Conservation (phyloP, 2,329 filamentous ascomycete genomes). For the Colletotrichum tabaci region DNA sequence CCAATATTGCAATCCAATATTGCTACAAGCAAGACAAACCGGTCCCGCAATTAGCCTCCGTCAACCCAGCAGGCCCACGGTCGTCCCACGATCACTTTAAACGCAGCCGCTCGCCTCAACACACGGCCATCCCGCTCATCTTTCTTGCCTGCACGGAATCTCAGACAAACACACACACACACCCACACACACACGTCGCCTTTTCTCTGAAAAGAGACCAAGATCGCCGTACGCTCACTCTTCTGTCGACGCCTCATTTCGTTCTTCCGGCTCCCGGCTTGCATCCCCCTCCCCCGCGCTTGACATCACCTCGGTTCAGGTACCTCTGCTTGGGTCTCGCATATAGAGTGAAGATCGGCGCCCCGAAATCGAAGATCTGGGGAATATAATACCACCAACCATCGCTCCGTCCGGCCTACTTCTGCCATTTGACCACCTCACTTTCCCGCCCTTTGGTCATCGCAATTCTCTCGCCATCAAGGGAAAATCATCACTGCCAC, state of each 20-base stretch:
- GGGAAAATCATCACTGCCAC: neutral
- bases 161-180: slow-evolving; percentile 19
- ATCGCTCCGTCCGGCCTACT: slow-evolving; percentile 13
- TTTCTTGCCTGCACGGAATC: slow-evolving; percentile 10
- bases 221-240: slow-evolving; percentile 15
- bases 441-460: neutral
- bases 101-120: slow-evolving; percentile 21
- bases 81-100: slow-evolving; percentile 41
- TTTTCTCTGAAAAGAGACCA: slow-evolving; percentile 14
- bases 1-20: slow-evolving; percentile 43
- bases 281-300: slow-evolving; percentile 6
- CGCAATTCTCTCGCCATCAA: slow-evolving; percentile 4
- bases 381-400: slow-evolving; percentile 41
- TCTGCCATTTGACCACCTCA: slow-evolving; percentile 3
- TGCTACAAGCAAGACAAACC: slow-evolving; percentile 37
- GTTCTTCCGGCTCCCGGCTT: slow-evolving; percentile 23
- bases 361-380: slow-evolving; percentile 39
- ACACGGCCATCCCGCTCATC: slow-evolving; percentile 30
- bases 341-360: slow-evolving; percentile 34
- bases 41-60: slow-evolving; percentile 40
- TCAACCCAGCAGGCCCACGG: slow-evolving; percentile 30
- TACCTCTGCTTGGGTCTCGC: slow-evolving; percentile 31
- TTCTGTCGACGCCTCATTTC: slow-evolving; percentile 17
- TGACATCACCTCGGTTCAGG: slow-evolving; percentile 38
- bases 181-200: slow-evolving; percentile 19